Evolutionary conservation across 352 stramenopile genomes (phyloP).

Genomic region (Globisporangium radiosum): DNA sequence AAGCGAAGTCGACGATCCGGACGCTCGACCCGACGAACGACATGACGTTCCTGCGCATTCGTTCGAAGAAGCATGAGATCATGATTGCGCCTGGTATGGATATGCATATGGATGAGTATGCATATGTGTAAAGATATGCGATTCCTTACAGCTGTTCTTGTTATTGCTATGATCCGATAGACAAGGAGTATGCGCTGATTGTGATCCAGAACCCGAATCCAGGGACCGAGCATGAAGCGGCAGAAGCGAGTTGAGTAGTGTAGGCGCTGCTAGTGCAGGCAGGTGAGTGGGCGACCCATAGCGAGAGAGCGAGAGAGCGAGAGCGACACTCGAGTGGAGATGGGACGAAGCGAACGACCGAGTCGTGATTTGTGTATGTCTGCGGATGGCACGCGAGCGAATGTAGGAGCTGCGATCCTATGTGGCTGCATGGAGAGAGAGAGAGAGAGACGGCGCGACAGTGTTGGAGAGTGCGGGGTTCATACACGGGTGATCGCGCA

Average conservation of each 20-base stretch:
- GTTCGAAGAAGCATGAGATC: slow-evolving; percentile 93
- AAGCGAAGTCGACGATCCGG: slow-evolving; percentile 87
- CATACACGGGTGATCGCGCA: no score
- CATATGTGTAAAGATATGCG: neutral
- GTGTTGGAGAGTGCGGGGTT: no score
- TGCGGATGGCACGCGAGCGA: no score
- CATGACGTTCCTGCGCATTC: slow-evolving; percentile 91
- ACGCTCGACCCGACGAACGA: slow-evolving; percentile 90
- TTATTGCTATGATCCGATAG: slow-evolving; percentile 16
- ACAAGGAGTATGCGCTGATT: slow-evolving; percentile 93
- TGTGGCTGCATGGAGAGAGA: no score
- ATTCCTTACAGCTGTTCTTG: neutral
- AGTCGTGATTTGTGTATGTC: no score
- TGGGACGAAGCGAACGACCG: no score
- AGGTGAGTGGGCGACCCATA: no score
- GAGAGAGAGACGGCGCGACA: no score
- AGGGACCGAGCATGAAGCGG: slow-evolving; percentile 28
- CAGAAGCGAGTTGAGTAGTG: slow-evolving; percentile 23
- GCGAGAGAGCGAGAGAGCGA: no score
- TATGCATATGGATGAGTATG: neutral
- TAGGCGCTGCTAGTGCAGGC: neutral
- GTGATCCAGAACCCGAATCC: slow-evolving; percentile 90
- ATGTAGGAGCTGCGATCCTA: no score
- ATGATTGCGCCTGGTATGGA: slow-evolving; percentile 83
- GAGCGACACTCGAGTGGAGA: no score